phyloP scores from a whole-genome alignment of 768 basidiomycete genomes.

The Kwoniella heveanensis region DNA sequence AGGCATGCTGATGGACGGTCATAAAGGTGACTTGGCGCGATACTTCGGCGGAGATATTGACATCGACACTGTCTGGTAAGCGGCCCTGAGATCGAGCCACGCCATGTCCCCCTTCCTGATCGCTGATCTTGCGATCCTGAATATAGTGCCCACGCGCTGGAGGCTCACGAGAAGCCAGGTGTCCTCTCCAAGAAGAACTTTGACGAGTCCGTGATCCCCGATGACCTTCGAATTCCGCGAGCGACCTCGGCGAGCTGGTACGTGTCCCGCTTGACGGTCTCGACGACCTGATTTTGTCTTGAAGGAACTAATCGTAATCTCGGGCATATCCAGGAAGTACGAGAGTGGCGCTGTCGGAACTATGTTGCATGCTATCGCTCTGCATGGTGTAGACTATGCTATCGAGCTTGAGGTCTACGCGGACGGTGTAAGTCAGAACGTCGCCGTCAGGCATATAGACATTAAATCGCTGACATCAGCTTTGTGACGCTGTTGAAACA shows the following conservation, averaged over 20 bases:
- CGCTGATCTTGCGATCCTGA: no score
- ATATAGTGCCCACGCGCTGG: slow-evolving; percentile 71
- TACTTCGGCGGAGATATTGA: slow-evolving; percentile 96
- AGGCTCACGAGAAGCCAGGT: slow-evolving; percentile 87
- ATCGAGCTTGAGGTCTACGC: slow-evolving; percentile 92
- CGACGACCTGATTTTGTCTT: no score
- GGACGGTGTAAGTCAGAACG: slow-evolving; percentile 63
- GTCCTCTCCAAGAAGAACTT: slow-evolving; percentile 73
- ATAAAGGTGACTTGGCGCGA: slow-evolving; percentile 68
- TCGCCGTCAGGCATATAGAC: not conserved
- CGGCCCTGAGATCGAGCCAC: slow-evolving; percentile 3
- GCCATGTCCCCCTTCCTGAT: no score
- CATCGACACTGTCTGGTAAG: slow-evolving; percentile 62
- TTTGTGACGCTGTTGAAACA: slow-evolving; percentile 2
- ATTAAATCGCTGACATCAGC: not conserved
- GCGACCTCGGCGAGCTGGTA: slow-evolving; percentile 89
- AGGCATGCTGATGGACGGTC: no score
- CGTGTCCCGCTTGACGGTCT: slow-evolving; percentile 5
- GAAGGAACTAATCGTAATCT: no score
- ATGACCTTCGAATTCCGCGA: slow-evolving; percentile 87
- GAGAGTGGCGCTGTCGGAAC: slow-evolving; percentile 89
- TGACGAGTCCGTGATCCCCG: slow-evolving; percentile 79
- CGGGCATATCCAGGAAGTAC: slow-evolving; percentile 67
- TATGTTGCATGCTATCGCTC: slow-evolving; percentile 80
- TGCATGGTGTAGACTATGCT: slow-evolving; percentile 88